A percentile compares a stretch with the other conserved stretches of the same genome.
Conservation (phyloP, 2,329 filamentous ascomycete genomes). For the Aspergillus ustus region DNA sequence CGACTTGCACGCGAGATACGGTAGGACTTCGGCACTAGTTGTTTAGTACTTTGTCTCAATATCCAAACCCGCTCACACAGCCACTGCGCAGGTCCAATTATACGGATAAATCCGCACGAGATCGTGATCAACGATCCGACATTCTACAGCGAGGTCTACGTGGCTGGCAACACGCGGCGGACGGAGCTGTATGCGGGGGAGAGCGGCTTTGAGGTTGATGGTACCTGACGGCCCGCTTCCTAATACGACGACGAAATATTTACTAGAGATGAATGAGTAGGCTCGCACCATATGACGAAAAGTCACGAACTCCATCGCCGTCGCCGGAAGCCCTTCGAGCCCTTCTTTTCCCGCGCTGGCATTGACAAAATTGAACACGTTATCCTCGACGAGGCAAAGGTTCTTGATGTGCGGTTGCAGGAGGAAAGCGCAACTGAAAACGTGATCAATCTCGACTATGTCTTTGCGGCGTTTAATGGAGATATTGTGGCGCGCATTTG, state of each 20-base stretch:
- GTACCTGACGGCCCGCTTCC: background rate
- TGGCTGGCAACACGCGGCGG: conserved; percentile 11
- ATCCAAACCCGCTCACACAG: background rate
- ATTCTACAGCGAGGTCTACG: conserved; percentile 41
- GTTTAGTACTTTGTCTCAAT: too few relatives aligned
- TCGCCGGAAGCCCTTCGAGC: conserved; percentile 10
- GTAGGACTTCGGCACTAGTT: conserved; percentile 21
- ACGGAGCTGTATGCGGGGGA: background rate
- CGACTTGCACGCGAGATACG: conserved; percentile 41
- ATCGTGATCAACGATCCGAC: conserved; percentile 41
- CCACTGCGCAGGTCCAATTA: conserved; percentile 34
- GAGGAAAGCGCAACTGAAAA: background rate
- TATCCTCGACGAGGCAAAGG: background rate
- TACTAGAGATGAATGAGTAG: background rate
- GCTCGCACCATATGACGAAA: background rate
- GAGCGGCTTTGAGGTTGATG: background rate
- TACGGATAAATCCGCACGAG: conserved; percentile 40
- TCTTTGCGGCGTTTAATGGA: conserved; percentile 1
- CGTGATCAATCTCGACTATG: background rate
- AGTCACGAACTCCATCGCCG: conserved; percentile 7
- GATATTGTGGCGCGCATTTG: conserved; percentile 7
- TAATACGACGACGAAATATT: background rate
- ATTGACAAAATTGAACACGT: background rate
- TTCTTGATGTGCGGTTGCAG: background rate
- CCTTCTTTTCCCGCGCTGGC: conserved; percentile 6